These are phyloP conservation scores for Strobilomyces echinocephalus DNA, from an alignment of 768 basidiomycete genomes.

Conservation along the genomic window DNA sequence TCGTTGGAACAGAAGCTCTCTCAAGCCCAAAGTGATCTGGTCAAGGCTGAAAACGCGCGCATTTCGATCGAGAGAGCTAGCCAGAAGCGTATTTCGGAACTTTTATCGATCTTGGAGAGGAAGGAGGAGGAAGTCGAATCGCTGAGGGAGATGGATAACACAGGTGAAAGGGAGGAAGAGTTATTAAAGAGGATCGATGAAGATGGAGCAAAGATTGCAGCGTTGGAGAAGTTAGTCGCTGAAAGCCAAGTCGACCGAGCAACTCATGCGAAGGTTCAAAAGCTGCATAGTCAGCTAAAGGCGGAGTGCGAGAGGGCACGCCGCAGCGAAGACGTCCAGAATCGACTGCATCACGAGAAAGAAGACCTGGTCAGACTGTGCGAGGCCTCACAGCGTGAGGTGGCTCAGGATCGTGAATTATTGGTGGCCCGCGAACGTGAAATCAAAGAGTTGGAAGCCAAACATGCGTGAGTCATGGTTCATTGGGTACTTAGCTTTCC, in stretches of 20 bases:
- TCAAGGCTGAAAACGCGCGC: conserved; percentile 56
- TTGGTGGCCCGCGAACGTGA: conserved; percentile 20
- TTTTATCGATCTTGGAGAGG: conserved; percentile 44
- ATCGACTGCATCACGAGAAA: conserved; percentile 50
- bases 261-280: conserved; percentile 35
- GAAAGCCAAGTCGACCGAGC: conserved; percentile 34
- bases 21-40: conserved; percentile 43
- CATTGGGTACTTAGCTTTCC: background rate
- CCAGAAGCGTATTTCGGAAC: conserved; percentile 40
- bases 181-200: conserved; percentile 65
- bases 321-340: conserved; percentile 40
- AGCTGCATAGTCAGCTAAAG: conserved; percentile 38
- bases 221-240: conserved; percentile 47
- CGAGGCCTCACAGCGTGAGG: conserved; percentile 34
- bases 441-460: conserved; percentile 22
- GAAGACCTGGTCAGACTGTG: conserved; percentile 45
- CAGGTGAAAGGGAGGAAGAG: conserved; percentile 53
- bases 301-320: conserved; percentile 38
- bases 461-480: conserved; percentile 25
- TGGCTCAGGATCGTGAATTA: conserved; percentile 21
- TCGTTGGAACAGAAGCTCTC: conserved; percentile 44
- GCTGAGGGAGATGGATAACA: conserved; percentile 36
- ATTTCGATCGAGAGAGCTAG: conserved; percentile 48
- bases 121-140: conserved; percentile 57
- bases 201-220: conserved; percentile 61